Evolutionary conservation across 2,329 filamentous ascomycete species (phyloP).

Genomic region (Diaporthe sp.): DNA sequence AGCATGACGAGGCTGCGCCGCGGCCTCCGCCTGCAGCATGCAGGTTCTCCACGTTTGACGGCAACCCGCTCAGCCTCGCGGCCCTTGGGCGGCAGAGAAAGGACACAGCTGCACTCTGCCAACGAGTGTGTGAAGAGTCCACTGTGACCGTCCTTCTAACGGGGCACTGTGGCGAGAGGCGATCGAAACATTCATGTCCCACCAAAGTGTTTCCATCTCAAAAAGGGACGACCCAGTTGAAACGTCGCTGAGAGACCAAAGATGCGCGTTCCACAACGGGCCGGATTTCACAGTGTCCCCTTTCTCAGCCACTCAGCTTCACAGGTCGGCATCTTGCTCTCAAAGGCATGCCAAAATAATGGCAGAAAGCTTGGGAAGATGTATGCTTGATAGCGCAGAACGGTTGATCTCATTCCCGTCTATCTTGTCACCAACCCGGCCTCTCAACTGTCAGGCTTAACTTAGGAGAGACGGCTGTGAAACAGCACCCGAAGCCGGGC

Average conservation of each 20-base stretch:
- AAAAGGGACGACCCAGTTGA: slow-evolving; percentile 17
- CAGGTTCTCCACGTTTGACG: slow-evolving; percentile 24
- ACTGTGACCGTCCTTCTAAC: neutral
- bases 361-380: neutral
- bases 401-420: slow-evolving; percentile 20
- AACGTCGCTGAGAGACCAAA: neutral
- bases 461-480: slow-evolving; percentile 31
- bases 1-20: slow-evolving; percentile 35
- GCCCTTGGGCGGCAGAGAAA: neutral
- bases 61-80: slow-evolving; percentile 34
- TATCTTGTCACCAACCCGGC: neutral
- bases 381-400: neutral
- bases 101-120: neutral
- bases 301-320: neutral
- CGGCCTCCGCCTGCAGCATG: slow-evolving; percentile 11
- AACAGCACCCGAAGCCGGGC: slow-evolving; percentile 26
- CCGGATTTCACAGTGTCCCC: slow-evolving; percentile 5
- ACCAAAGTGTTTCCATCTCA: slow-evolving; percentile 16
- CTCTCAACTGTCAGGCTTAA: slow-evolving; percentile 7
- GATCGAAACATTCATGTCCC: slow-evolving; percentile 20
- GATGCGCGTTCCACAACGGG: slow-evolving; percentile 5
- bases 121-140: neutral
- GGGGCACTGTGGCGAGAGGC: neutral
- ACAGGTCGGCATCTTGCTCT: neutral
- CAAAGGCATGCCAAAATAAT: neutral